Evolutionary conservation across 2,329 filamentous ascomycete genomes (phyloP).

Genomic region (Aspergillus aculeatus): DNA sequence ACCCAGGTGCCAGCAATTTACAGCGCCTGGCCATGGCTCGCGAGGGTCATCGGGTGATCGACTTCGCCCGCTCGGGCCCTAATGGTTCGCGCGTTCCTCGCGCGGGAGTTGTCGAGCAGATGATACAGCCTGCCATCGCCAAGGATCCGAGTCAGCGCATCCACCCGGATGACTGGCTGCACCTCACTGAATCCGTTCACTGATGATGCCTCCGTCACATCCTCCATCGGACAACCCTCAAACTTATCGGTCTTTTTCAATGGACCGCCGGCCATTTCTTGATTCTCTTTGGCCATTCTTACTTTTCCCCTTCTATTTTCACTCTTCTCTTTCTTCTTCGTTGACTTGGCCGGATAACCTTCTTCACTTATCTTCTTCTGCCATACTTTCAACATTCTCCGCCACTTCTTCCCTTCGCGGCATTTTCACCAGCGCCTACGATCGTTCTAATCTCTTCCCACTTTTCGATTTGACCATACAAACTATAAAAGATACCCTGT

Average conservation of each 20-base stretch:
- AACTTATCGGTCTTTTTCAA: not conserved
- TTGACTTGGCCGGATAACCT: not conserved
- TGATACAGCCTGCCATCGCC: constrained; percentile 38
- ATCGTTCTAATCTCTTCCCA: constrained; percentile 5
- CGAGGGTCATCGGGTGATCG: constrained; percentile 45
- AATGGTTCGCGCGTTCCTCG: constrained; percentile 41
- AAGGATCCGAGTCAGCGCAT: constrained; percentile 40
- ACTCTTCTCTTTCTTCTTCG: not conserved
- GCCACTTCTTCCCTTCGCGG: not conserved
- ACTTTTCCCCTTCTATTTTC: not conserved
- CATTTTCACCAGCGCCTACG: constrained; percentile 2
- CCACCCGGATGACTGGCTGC: constrained; percentile 32
- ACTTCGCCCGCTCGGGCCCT: constrained; percentile 38
- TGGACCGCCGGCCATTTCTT: not conserved
- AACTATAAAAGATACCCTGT: not conserved
- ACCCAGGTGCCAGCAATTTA: constrained; percentile 40
- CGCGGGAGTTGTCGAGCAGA: constrained; percentile 41
- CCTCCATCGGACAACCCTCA: no score
- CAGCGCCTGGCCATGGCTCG: constrained; percentile 45
- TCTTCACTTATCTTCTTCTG: not conserved
- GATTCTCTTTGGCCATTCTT: not conserved
- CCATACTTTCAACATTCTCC: not conserved
- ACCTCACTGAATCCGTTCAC: constrained; percentile 14
- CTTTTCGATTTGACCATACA: constrained; percentile 3
- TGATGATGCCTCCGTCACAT: not conserved